Percentiles rank a stretch among this genome's conserved stretches.
Evolutionary conservation across 2,329 filamentous ascomycete species (phyloP).

Genomic region (Venturia aucupariae): DNA sequence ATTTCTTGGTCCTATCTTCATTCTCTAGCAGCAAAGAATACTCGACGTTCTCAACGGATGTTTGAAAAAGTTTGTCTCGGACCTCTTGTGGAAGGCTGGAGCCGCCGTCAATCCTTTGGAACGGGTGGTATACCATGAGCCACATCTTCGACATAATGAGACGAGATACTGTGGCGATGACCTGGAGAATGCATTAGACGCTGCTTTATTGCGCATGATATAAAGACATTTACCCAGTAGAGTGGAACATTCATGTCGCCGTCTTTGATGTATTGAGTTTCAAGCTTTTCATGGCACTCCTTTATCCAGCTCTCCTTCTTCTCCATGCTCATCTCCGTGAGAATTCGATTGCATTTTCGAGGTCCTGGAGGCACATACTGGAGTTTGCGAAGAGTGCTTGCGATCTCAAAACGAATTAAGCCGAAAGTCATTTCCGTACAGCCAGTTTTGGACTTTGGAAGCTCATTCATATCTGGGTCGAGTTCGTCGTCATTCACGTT

Average conservation of each 20-base stretch:
- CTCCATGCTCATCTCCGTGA: slow-evolving; percentile 35
- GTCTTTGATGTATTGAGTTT: slow-evolving; percentile 40
- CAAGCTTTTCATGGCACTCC: slow-evolving; percentile 37
- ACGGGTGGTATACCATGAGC: slow-evolving; percentile 66
- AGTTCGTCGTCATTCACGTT: slow-evolving; percentile 49
- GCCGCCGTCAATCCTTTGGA: slow-evolving; percentile 52
- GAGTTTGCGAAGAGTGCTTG: slow-evolving; percentile 37
- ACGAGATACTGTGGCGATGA: slow-evolving; percentile 39
- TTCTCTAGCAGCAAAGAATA: slow-evolving; percentile 57
- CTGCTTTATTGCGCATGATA: background rate
- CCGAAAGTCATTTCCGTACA: slow-evolving; percentile 52
- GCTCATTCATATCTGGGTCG: slow-evolving; percentile 38
- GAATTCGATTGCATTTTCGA: slow-evolving; percentile 32
- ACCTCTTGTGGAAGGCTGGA: slow-evolving; percentile 50
- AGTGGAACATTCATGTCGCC: slow-evolving; percentile 49
- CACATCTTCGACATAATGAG: slow-evolving; percentile 72
- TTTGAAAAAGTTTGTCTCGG: slow-evolving; percentile 60
- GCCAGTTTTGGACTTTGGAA: slow-evolving; percentile 38
- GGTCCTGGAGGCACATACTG: slow-evolving; percentile 36
- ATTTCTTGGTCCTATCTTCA: slow-evolving; percentile 51
- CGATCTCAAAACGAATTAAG: slow-evolving; percentile 45
- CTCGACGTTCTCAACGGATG: slow-evolving; percentile 66
- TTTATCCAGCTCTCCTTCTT: slow-evolving; percentile 43
- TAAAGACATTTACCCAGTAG: slow-evolving; percentile 49
- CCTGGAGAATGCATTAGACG: background rate